phyloP scores from a whole-genome alignment of 495 filamentous ascomycete species.

The Penicillium longicatenatum region DNA sequence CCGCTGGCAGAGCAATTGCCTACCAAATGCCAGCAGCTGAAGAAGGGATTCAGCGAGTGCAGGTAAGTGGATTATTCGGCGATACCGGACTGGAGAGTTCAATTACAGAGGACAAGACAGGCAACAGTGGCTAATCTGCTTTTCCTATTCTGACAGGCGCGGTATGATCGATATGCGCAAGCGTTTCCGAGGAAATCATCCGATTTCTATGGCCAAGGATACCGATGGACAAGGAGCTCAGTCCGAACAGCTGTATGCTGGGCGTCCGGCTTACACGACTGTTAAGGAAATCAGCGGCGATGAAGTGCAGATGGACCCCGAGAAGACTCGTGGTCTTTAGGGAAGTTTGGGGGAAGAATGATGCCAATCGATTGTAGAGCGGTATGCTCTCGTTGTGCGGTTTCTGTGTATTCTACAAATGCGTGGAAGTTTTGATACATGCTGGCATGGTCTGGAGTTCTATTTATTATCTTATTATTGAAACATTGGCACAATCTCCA shows the following conservation, averaged over 20 bases:
- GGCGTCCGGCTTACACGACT: constrained; percentile 66
- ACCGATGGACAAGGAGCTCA: constrained; percentile 53
- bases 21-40: constrained; percentile 86
- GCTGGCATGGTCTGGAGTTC: constrained; percentile 36
- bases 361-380: neutral
- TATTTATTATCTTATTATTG: constrained; percentile 8
- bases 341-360: constrained; percentile 3
- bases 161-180: constrained; percentile 99
- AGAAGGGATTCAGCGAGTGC: constrained; percentile 90
- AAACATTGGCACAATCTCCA: constrained; percentile 13
- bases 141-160: constrained; percentile 46
- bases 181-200: constrained; percentile 94
- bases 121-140: constrained; percentile 14
- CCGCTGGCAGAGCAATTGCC: constrained; percentile 79
- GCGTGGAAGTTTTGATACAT: constrained; percentile 17
- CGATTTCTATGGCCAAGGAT: constrained; percentile 63
- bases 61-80: constrained; percentile 52
- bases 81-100: neutral
- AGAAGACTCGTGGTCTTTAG: constrained; percentile 51
- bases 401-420: constrained; percentile 13
- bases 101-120: neutral
- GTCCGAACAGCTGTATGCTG: constrained; percentile 72
- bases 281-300: constrained; percentile 49
- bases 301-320: constrained; percentile 53
- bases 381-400: neutral